Base-by-base conservation (phyloP, 257 asterid genomes). In the Fraxinus anomala region DNA sequence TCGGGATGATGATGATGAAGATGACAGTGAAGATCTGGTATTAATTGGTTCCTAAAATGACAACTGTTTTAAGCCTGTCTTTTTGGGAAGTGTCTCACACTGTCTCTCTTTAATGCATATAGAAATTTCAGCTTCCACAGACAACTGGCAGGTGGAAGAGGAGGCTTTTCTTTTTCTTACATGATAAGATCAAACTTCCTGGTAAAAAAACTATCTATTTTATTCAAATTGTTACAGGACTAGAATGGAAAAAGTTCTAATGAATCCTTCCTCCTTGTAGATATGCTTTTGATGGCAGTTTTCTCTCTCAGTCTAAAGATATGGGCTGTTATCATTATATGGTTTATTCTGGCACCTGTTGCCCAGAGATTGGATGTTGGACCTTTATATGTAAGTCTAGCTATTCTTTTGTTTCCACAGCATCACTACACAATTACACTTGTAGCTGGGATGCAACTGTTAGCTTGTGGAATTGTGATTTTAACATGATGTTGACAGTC, bases 271-370 rank as follows among this genome's bases (percentile, higher is more conserved):
- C 49, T 79, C 68, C 65, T 70, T 81, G 84, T 81, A 94, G 98
- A 91, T 88, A 83, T 92, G 88, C 85, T 94, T 80, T 84, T 94
- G 92, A 87, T 90, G 94, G 92, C 92, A 79, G 76, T 92, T 82
- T 91, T 91, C 89, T 92, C 97, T 73, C 81, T 90, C 77, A 85
- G 85, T 49, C 82, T 84, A 69, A 94, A 88, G 92, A 87, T 80
- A 75, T 94, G 97, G 98, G 80, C 81, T 80, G 83, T 87, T 71
- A 87, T 91, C 70, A 37, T 90, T 44, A 21, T 86, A 70, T 94
- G 98, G 98, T 89, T 91, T 86, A 81, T 87, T 79, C 82, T 94
- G 80, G 97, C 97, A 74, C 94, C 92, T 59, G 65, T 94, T 80
- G 96, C 98, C 67, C 89, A 90, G 56, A 88, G 84, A 81, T 88